phyloP scores from a whole-genome alignment of 2,329 filamentous ascomycete genomes.

The Fusarium robinianum region DNA sequence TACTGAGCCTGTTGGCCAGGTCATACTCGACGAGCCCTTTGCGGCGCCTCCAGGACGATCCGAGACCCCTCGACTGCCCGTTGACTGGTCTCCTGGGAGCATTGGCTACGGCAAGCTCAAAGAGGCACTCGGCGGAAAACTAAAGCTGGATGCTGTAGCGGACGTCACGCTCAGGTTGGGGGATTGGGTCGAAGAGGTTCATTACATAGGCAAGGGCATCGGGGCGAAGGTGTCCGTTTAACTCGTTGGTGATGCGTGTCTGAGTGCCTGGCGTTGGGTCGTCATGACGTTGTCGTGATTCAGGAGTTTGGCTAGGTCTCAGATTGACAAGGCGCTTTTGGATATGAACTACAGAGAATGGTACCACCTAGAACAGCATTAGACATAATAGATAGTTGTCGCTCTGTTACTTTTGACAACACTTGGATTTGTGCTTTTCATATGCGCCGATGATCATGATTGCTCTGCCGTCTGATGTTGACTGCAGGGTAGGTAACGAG shows the following conservation, averaged over 20 bases:
- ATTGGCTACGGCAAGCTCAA: constrained; percentile 83
- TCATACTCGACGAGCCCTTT: constrained; percentile 75
- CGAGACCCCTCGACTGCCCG: constrained; percentile 76
- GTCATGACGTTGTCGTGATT: constrained; percentile 6
- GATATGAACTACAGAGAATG: neutral
- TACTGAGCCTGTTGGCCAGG: constrained; percentile 75
- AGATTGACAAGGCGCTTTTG: constrained; percentile 3
- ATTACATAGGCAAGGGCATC: constrained; percentile 72
- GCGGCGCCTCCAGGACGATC: constrained; percentile 75
- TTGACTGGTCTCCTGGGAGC: constrained; percentile 75
- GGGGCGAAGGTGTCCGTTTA: constrained; percentile 59
- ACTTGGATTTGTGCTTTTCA: neutral
- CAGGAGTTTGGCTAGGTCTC: constrained; percentile 2
- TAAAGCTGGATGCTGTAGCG: constrained; percentile 80
- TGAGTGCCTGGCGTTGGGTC: too few relatives aligned
- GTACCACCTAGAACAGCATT: constrained; percentile 3
- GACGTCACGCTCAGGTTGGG: constrained; percentile 75
- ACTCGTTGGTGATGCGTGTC: too few relatives aligned
- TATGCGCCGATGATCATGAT: neutral
- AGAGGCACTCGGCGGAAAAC: constrained; percentile 76
- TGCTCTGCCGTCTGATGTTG: neutral
- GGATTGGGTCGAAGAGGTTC: constrained; percentile 72
- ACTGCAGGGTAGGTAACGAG: too few relatives aligned
- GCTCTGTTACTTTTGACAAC: too few relatives aligned
- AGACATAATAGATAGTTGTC: neutral